A percentile compares a stretch with the other conserved stretches of the same genome.
Evolutionary conservation across 306 rosid species (phyloP).

Genomic region (Pterocarpus santalinus): DNA sequence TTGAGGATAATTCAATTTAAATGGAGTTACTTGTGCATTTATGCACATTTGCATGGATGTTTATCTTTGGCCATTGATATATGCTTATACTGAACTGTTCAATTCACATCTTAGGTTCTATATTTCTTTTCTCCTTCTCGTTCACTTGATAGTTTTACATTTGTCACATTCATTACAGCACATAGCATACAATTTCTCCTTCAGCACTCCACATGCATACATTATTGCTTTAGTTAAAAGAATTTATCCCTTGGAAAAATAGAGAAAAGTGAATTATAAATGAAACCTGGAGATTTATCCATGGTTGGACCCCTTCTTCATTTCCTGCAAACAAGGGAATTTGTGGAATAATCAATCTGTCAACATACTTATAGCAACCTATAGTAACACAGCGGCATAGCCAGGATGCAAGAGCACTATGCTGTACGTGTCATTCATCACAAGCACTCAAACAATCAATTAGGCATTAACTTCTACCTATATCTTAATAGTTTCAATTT

Average conservation of each 20-base stretch:
- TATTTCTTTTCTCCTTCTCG: too few species aligned
- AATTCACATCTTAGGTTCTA: too few species aligned
- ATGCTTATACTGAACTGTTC: too few species aligned
- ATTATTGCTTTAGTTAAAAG: not conserved
- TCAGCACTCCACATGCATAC: not conserved
- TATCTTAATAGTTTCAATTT: not conserved
- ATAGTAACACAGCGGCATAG: not conserved
- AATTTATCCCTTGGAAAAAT: too few species aligned
- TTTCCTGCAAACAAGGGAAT: constrained; percentile 53
- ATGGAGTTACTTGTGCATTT: not conserved
- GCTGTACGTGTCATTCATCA: not conserved
- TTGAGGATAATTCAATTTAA: not conserved
- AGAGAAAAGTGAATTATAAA: not conserved
- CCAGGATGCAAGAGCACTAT: too few species aligned
- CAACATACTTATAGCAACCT: not conserved
- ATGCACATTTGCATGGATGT: too few species aligned
- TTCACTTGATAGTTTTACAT: too few species aligned
- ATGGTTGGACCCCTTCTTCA: constrained; percentile 57
- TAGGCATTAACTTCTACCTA: not conserved
- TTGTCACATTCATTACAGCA: too few species aligned
- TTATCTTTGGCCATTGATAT: too few species aligned
- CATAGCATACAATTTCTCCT: too few species aligned
- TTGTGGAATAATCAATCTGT: not conserved
- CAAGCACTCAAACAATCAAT: not conserved
- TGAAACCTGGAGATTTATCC: constrained; percentile 70